phyloP scores from a whole-genome alignment of 345 rosid genomes.

The Aurinia saxatilis region DNA sequence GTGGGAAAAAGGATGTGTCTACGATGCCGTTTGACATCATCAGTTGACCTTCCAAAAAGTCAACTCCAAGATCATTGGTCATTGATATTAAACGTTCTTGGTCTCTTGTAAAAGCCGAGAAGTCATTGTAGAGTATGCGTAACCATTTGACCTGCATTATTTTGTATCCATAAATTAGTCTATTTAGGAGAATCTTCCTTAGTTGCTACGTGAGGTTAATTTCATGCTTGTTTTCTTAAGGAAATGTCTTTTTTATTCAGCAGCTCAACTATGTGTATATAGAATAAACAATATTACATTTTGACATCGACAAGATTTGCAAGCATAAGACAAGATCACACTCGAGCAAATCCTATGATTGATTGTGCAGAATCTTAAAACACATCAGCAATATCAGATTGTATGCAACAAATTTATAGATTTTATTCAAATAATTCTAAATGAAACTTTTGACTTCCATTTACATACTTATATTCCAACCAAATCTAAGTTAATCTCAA shows the following conservation, averaged over 20 bases:
- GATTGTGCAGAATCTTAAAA: conserved; percentile 14
- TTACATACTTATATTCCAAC: not conserved
- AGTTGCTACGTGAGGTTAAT: too few relatives aligned
- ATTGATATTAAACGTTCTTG: conserved; percentile 57
- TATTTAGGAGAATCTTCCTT: not conserved
- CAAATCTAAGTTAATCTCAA: not conserved
- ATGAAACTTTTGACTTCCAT: conserved; percentile 2
- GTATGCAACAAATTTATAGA: not conserved
- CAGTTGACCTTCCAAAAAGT: conserved; percentile 68
- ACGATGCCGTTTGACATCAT: conserved; percentile 45
- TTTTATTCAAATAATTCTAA: not conserved
- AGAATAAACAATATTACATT: not conserved
- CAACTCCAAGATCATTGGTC: conserved; percentile 37
- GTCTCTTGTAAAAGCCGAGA: conserved; percentile 51
- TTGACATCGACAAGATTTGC: conserved; percentile 26
- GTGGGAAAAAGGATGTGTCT: conserved; percentile 61
- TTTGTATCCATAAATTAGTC: not conserved
- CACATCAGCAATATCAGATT: conserved; percentile 10
- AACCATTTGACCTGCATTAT: conserved; percentile 58
- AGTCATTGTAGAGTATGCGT: conserved; percentile 62
- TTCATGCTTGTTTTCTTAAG: too few relatives aligned
- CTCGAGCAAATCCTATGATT: conserved; percentile 18
- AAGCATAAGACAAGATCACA: conserved; percentile 23
- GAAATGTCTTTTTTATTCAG: too few relatives aligned
- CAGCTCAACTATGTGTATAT: too few relatives aligned